A percentile compares a stretch with the other conserved stretches of the same genome.
Conservation (phyloP, 2,329 filamentous ascomycete species). For the Verticillium klebahnii region DNA sequence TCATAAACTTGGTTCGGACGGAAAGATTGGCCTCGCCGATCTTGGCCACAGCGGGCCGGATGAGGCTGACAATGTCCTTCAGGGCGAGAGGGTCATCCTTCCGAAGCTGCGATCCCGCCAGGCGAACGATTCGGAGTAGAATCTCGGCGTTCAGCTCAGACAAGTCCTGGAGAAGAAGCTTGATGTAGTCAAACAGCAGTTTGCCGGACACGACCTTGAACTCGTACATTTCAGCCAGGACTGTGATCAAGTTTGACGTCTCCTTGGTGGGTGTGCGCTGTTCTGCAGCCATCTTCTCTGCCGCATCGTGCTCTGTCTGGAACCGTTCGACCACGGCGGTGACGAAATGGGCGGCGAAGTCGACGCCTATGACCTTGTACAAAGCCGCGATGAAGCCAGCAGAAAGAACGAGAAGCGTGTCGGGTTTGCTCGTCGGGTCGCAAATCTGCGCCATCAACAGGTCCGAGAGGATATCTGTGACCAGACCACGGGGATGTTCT, state of each 20-base stretch:
- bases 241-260: slow-evolving; percentile 71
- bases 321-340: slow-evolving; percentile 75
- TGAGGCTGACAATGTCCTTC: slow-evolving; percentile 79
- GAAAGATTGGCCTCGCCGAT: slow-evolving; percentile 68
- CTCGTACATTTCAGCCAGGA: slow-evolving; percentile 84
- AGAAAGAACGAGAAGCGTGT: slow-evolving; percentile 86
- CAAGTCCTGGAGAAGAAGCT: slow-evolving; percentile 67
- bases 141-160: slow-evolving; percentile 87
- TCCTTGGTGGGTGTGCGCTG: slow-evolving; percentile 45
- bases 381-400: slow-evolving; percentile 85
- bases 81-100: slow-evolving; percentile 84
- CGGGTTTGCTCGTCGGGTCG: slow-evolving; percentile 72
- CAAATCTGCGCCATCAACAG: slow-evolving; percentile 74
- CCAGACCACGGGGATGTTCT: slow-evolving; percentile 79
- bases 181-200: slow-evolving; percentile 87
- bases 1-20: slow-evolving; percentile 93
- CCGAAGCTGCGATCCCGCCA: slow-evolving; percentile 75
- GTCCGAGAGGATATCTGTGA: slow-evolving; percentile 75
- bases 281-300: slow-evolving; percentile 26
- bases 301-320: slow-evolving; percentile 55
- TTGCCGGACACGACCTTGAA: slow-evolving; percentile 82
- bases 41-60: slow-evolving; percentile 68
- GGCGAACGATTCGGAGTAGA: slow-evolving; percentile 76
- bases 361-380: slow-evolving; percentile 81
- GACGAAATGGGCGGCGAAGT: slow-evolving; percentile 84